phyloP scores from a whole-genome alignment of 495 filamentous ascomycete genomes.

The Hypoxylon perforatum region DNA sequence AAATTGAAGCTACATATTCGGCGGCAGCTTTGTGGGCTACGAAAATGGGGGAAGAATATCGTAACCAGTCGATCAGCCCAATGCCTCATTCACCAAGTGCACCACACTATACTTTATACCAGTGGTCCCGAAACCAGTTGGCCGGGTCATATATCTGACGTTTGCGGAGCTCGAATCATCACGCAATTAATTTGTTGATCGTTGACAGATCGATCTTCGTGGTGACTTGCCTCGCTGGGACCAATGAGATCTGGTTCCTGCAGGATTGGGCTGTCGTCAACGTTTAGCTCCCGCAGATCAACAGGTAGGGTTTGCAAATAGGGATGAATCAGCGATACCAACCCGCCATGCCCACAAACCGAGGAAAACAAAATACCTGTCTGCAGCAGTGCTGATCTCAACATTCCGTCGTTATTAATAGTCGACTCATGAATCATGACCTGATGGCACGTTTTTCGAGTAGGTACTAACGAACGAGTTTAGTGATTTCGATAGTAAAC shows the following conservation, averaged over 20 bases:
- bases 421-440: constrained; percentile 10
- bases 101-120: background rate
- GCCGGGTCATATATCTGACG: constrained; percentile 1
- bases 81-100: background rate
- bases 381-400: constrained; percentile 16
- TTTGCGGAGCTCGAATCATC: constrained; percentile 12
- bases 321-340: constrained; percentile 35
- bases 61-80: background rate
- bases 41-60: too few species aligned
- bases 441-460: background rate
- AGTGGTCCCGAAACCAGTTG: background rate
- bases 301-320: constrained; percentile 22
- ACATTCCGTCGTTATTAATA: constrained; percentile 28
- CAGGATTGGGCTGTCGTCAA: constrained; percentile 36
- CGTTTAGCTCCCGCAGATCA: constrained; percentile 39
- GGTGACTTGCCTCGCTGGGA: constrained; percentile 16
- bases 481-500: constrained; percentile 4
- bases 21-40: too few species aligned
- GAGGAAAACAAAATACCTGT: constrained; percentile 3
- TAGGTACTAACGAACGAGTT: background rate
- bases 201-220: constrained; percentile 35
- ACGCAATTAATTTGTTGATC: constrained; percentile 19
- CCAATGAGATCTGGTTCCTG: constrained; percentile 29
- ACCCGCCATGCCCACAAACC: constrained; percentile 22
- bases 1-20: too few species aligned